Conservation (phyloP, 345 rosid genomes). For the sweet orange (Citrus sinensis) region DNA sequence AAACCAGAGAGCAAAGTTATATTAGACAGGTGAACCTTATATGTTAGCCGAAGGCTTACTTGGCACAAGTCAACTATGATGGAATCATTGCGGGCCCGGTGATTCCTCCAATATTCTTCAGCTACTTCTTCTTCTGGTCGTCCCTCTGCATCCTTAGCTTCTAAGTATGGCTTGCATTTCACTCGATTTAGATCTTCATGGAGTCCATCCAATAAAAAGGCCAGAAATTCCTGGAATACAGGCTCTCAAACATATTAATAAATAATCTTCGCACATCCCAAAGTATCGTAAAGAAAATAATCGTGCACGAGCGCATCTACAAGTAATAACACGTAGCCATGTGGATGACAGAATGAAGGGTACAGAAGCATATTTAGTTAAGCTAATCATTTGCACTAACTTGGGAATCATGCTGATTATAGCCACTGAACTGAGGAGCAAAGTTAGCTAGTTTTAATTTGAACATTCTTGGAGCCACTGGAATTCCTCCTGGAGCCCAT, state of each 20-base stretch:
- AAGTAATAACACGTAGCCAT: background rate
- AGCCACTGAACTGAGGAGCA: constrained; percentile 72
- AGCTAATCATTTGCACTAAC: constrained; percentile 31
- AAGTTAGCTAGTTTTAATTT: constrained; percentile 61
- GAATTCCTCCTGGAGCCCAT: constrained; percentile 60
- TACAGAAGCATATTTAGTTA: background rate
- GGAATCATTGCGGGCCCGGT: constrained; percentile 68
- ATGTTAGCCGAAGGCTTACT: constrained; percentile 25
- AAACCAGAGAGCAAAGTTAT: background rate
- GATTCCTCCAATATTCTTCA: constrained; percentile 64
- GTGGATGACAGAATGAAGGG: background rate
- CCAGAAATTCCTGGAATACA: constrained; percentile 55
- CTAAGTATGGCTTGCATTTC: constrained; percentile 60
- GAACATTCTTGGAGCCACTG: constrained; percentile 57
- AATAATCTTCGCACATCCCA: background rate
- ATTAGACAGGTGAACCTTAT: background rate
- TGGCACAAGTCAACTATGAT: constrained; percentile 62
- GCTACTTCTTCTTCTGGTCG: constrained; percentile 56
- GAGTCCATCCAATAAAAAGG: constrained; percentile 75
- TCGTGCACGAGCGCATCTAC: background rate
- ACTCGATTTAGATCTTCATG: constrained; percentile 82
- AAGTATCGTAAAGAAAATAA: background rate
- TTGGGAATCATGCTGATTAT: constrained; percentile 76
- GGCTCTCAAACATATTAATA: constrained; percentile 3
- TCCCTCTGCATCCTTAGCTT: constrained; percentile 52